Evolutionary conservation across 495 filamentous ascomycete genomes (phyloP).

Genomic region (Xylaria flabelliformis): DNA sequence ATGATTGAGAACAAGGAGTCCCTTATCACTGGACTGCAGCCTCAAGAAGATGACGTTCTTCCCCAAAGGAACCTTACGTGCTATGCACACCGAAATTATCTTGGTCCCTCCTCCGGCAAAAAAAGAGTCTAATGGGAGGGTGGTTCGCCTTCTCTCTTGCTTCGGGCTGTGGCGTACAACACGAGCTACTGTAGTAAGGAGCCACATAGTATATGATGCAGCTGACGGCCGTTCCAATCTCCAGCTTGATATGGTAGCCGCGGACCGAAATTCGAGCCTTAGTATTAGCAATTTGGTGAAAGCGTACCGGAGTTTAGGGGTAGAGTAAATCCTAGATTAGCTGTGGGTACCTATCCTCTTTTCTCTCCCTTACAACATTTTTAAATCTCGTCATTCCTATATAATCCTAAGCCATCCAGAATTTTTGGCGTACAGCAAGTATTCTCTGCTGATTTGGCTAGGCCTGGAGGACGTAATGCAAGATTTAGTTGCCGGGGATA

Average conservation of each 20-base stretch:
- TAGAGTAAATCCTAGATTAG: background rate
- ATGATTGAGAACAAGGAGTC: background rate
- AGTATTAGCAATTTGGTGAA: background rate
- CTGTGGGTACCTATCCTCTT: background rate
- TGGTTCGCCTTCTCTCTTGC: background rate
- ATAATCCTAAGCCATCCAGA: background rate
- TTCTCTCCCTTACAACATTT: background rate
- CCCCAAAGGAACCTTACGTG: background rate
- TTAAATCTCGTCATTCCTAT: background rate
- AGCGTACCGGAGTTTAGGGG: background rate
- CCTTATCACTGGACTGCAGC: background rate
- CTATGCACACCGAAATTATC: background rate
- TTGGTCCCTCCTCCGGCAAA: background rate
- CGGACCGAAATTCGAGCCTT: background rate
- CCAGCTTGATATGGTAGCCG: background rate
- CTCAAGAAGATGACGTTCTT: background rate
- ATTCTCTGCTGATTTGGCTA: background rate
- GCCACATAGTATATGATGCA: background rate
- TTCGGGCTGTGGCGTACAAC: background rate
- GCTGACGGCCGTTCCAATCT: background rate
- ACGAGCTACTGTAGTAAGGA: no score
- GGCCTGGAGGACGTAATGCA: background rate
- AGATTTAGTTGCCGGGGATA: background rate
- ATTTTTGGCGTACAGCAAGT: background rate
- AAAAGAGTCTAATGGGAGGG: background rate